A percentile compares a stretch with the other conserved stretches of the same genome.
These are phyloP conservation scores for Lachnellula cervina DNA, from an alignment of 2,329 filamentous ascomycete species.

Conservation along the genomic window DNA sequence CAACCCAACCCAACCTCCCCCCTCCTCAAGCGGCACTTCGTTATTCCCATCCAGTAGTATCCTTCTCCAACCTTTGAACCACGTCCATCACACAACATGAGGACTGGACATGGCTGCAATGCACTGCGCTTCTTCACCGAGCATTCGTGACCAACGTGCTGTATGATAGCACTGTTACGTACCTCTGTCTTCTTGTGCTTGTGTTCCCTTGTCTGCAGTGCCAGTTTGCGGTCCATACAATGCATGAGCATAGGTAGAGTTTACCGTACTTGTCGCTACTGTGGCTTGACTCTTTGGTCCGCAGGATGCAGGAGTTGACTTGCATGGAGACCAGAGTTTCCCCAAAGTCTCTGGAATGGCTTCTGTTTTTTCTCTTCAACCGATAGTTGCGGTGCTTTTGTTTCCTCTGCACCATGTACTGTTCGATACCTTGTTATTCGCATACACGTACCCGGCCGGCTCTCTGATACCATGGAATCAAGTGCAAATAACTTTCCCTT, in stretches of 20 bases:
- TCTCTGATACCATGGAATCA: too few relatives aligned
- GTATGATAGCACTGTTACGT: background rate
- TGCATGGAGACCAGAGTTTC: background rate
- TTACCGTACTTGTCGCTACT: background rate
- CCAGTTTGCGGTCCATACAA: background rate
- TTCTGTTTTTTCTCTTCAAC: background rate
- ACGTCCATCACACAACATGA: background rate
- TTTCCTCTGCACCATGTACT: too few relatives aligned
- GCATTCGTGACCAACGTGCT: background rate
- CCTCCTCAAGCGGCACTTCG: background rate
- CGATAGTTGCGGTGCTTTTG: background rate
- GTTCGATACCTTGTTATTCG: too few relatives aligned
- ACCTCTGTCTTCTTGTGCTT: background rate
- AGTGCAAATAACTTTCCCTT: too few relatives aligned
- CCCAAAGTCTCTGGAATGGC: background rate
- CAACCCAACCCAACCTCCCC: background rate
- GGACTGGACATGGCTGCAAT: background rate
- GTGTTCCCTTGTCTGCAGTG: background rate
- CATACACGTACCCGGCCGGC: too few relatives aligned
- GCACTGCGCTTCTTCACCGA: background rate
- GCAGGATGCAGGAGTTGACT: background rate
- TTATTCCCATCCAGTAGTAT: background rate
- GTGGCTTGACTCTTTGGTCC: background rate
- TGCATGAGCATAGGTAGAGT: background rate
- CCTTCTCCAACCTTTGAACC: background rate